phyloP scores from a whole-genome alignment of 208 protist species.

The Acanthamoeba lenticulata region DNA sequence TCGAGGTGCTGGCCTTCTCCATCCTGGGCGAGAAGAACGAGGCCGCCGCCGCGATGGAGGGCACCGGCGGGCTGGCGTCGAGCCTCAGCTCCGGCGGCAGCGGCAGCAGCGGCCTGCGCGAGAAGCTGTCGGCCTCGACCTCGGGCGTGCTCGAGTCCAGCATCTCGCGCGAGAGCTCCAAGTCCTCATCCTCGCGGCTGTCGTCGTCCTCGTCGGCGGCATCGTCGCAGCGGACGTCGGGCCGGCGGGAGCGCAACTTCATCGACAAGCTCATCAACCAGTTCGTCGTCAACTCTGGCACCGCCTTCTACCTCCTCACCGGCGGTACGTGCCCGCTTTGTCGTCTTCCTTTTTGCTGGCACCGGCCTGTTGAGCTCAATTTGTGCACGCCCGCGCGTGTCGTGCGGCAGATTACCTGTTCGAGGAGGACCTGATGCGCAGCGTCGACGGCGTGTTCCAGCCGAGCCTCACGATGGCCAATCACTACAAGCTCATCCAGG shows the following conservation, averaged over 20 bases:
- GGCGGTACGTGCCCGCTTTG: neutral
- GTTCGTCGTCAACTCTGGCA: constrained; percentile 3
- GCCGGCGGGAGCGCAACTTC: neutral
- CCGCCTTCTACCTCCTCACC: neutral
- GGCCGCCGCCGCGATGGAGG: neutral
- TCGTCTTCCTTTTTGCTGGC: neutral
- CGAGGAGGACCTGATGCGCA: neutral
- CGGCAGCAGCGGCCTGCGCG: neutral
- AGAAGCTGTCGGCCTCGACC: neutral
- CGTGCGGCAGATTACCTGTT: neutral
- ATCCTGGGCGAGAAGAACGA: constrained; percentile 32
- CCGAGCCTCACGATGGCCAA: constrained; percentile 7
- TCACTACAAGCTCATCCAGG: constrained; percentile 35
- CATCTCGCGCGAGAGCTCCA: neutral
- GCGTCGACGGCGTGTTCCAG: constrained; percentile 19
- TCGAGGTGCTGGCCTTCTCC: constrained; percentile 40
- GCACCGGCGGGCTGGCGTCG: no score
- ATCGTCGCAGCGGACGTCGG: neutral
- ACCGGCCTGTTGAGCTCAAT: no score
- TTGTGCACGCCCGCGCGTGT: neutral
- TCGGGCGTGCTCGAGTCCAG: neutral
- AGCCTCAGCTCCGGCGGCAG: no score
- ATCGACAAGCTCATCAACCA: constrained; percentile 46
- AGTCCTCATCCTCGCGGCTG: neutral
- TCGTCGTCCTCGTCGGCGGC: neutral